Conservation (phyloP, 176 grass and related monocot species). For the Guadua angustifolia region DNA sequence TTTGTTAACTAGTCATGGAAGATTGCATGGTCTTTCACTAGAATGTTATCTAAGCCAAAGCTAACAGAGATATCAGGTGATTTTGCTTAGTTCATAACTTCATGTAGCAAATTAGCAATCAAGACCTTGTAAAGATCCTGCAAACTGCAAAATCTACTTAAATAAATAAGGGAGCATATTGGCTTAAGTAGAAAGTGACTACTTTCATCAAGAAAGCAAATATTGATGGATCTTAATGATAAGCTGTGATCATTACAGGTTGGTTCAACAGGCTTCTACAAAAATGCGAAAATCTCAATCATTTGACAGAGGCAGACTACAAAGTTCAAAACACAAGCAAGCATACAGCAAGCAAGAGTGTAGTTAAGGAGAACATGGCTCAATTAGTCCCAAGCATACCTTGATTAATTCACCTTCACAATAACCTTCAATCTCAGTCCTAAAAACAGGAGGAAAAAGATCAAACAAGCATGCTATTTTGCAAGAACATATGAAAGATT, state of each 20-base stretch:
- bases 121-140: slow-evolving; percentile 2
- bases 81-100: background rate
- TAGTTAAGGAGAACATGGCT: slow-evolving; percentile 1
- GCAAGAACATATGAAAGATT: slow-evolving; percentile 37
- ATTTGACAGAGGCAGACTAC: slow-evolving; percentile 13
- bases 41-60: slow-evolving; percentile 19
- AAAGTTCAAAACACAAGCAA: slow-evolving; percentile 1
- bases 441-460: slow-evolving; percentile 43
- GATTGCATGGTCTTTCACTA: slow-evolving; percentile 16
- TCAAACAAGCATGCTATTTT: slow-evolving; percentile 23
- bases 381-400: slow-evolving; percentile 57
- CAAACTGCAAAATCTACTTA: background rate
- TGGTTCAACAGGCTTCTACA: background rate
- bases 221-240: background rate
- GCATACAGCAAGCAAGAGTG: slow-evolving; percentile 29
- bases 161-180: background rate
- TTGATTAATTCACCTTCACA: slow-evolving; percentile 99
- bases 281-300: background rate
- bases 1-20: background rate
- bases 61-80: slow-evolving; percentile 19
- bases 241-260: background rate
- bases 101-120: background rate
- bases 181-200: background rate
- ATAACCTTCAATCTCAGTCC: slow-evolving; percentile 95
- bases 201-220: background rate